Percentiles rank a stretch among this genome's conserved stretches.
phyloP scores from a whole-genome alignment of 345 rosid genomes.

The Lumnitzera littorea region DNA sequence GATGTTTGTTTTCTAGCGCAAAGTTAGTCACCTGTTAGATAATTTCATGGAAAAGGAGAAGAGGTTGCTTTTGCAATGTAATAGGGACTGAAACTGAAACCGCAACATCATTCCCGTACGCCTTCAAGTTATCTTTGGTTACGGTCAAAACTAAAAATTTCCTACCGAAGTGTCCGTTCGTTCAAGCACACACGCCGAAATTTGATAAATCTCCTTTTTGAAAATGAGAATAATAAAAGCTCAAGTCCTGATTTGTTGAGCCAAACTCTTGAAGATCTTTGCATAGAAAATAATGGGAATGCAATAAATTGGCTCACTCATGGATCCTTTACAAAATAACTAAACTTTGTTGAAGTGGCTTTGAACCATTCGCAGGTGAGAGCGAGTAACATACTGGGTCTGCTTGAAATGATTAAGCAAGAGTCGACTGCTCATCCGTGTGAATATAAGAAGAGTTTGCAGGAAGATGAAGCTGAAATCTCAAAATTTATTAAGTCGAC shows the following conservation, averaged over 20 bases:
- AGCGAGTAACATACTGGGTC: conserved; percentile 58
- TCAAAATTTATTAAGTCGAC: conserved; percentile 35
- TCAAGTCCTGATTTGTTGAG: conserved; percentile 23
- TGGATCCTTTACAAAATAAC: conserved; percentile 41
- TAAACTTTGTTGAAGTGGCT: conserved; percentile 49
- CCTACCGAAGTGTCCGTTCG: too few species aligned
- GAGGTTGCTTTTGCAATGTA: too few species aligned
- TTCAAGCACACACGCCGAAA: too few species aligned
- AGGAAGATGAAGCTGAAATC: conserved; percentile 23
- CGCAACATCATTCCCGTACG: too few species aligned
- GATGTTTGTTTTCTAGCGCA: too few species aligned
- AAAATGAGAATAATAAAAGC: conserved; percentile 15
- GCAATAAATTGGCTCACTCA: conserved; percentile 22
- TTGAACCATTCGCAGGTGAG: conserved; percentile 66
- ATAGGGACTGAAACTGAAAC: too few species aligned
- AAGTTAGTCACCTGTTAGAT: too few species aligned
- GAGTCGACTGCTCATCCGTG: conserved; percentile 17
- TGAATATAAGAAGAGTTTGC: conserved; percentile 17
- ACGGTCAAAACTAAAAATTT: too few species aligned
- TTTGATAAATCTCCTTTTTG: conserved; percentile 10
- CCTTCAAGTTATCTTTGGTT: too few species aligned
- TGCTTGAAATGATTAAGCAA: conserved; percentile 48
- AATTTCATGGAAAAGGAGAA: too few species aligned
- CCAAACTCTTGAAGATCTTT: conserved; percentile 27
- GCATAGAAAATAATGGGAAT: conserved; percentile 18